Base-by-base conservation (phyloP, 2,329 filamentous ascomycete genomes). In the Phaeoacremonium minimum region DNA sequence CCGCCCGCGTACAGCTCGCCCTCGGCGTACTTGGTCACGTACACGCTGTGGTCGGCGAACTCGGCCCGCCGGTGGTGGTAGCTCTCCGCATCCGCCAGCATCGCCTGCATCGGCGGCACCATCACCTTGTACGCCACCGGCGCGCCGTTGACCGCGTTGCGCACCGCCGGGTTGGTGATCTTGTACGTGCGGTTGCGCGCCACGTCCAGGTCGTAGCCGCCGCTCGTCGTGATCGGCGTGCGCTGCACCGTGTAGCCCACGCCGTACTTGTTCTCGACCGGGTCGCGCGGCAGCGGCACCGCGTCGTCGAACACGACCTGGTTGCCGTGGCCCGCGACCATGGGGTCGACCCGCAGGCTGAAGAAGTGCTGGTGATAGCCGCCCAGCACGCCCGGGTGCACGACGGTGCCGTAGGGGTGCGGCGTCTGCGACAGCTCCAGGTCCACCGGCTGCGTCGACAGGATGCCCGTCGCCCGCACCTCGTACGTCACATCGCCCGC, bases 291-390 rank as follows among this genome's bases (percentile, higher is more conserved):
- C 44, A 75, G 62, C 16, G 73, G 60, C 35, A 77, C 70, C 4
- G 73, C 74, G 48, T 80, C 76, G 38, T 77, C 71, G 52, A 83
- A 77, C 33, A 75, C 67, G 18, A 80, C 55, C 1, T 69, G 61
- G 49, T 80, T 79, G 16, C 62, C 58, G 42, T 69, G 67, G 0
- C 78, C 77, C 40, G 76, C 76, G 33, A 80, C 63, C 45, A 73
- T 74, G n/a, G 78, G 77, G 49, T 83, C 78, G 11, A 83, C 64
- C 7, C 78, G 73, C 5, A 82, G 66, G 4, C 74, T 80, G 62
- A 90, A 87, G 55, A 88, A 84, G 58, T 89, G 85, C 53, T 90
- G 85, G 51, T 89, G 85, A 58, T 85, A 79, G 1, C 69, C 66
- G 3, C 81, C 83, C 20, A 87, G 61, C 1, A 77, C 75, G 3